Evolutionary conservation across 352 stramenopile genomes (phyloP).

Genomic region (Phytophthora pinifolia): DNA sequence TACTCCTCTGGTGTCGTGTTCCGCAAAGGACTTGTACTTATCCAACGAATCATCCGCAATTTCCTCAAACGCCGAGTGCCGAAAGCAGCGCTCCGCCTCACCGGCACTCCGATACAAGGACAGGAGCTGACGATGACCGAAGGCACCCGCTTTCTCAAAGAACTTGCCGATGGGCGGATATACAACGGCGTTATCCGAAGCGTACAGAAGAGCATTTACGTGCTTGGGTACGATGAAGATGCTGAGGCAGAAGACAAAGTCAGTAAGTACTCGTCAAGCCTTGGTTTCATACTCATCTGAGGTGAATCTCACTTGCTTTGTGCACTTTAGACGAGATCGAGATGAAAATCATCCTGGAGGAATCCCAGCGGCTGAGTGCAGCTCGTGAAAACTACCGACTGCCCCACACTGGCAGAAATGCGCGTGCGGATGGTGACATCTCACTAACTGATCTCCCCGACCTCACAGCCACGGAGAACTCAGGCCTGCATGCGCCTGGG

Average conservation of each 20-base stretch:
- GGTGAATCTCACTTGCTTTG: not conserved
- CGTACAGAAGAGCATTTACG: slow-evolving; percentile 48
- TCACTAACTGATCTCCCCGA: slow-evolving; percentile 58
- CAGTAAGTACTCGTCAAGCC: slow-evolving; percentile 32
- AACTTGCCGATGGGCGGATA: slow-evolving; percentile 60
- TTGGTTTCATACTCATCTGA: not conserved
- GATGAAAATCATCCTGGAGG: slow-evolving; percentile 77
- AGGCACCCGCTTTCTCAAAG: slow-evolving; percentile 73
- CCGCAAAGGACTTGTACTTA: slow-evolving; percentile 59
- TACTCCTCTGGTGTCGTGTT: slow-evolving; percentile 81
- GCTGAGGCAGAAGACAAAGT: slow-evolving; percentile 61
- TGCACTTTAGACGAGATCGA: slow-evolving; percentile 58
- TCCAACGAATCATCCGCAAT: slow-evolving; percentile 67
- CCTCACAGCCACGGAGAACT: slow-evolving; percentile 28
- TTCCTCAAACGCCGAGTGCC: slow-evolving; percentile 63
- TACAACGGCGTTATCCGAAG: slow-evolving; percentile 64
- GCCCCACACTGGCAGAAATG: slow-evolving; percentile 2
- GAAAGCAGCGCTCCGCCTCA: slow-evolving; percentile 18
- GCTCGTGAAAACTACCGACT: slow-evolving; percentile 31
- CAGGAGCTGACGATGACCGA: slow-evolving; percentile 39
- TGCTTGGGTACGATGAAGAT: slow-evolving; percentile 68
- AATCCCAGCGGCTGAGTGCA: slow-evolving; percentile 50
- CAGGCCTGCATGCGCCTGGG: slow-evolving; percentile 10
- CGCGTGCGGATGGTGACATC: slow-evolving; percentile 46
- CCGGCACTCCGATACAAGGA: not conserved